These are phyloP conservation scores for Triadica sebifera DNA, from an alignment of 345 rosid species.

Conservation along the genomic window DNA sequence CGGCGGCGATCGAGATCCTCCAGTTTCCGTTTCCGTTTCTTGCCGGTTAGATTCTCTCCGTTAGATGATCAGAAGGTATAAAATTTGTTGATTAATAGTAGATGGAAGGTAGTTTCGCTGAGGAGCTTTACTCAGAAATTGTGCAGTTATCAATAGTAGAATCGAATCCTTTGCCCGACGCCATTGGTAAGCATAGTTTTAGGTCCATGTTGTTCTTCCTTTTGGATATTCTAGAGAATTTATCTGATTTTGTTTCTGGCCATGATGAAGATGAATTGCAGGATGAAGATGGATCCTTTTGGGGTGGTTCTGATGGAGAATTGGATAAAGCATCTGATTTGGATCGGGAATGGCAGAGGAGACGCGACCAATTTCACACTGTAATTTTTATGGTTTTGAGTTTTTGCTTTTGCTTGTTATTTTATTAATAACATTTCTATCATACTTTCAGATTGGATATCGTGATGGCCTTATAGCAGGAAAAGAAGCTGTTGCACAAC, in stretches of 20 bases:
- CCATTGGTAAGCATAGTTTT: constrained; percentile 5
- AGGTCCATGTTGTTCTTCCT: background rate
- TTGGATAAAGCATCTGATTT: constrained; percentile 29
- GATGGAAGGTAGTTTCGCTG: constrained; percentile 47
- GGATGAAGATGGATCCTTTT: constrained; percentile 37
- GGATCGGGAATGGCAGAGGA: constrained; percentile 49
- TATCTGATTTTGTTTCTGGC: constrained; percentile 19
- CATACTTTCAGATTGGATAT: constrained; percentile 56
- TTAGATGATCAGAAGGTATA: no score
- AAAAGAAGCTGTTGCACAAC: constrained; percentile 68
- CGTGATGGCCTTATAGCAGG: constrained; percentile 79
- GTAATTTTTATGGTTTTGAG: constrained; percentile 20
- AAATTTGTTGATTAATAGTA: background rate
- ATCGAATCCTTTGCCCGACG: constrained; percentile 18
- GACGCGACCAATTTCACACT: constrained; percentile 44
- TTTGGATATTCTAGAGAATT: background rate
- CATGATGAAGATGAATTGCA: constrained; percentile 26
- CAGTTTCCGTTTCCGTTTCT: no score
- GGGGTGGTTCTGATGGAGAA: constrained; percentile 45
- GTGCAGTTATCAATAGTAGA: constrained; percentile 32
- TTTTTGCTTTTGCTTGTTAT: background rate
- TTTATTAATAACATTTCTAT: background rate
- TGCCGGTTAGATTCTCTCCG: no score
- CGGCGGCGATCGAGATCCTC: no score
- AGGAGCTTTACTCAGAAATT: constrained; percentile 54